These are phyloP conservation scores for Petrea volubilis DNA, from an alignment of 257 asterid genomes.

Conservation along the genomic window DNA sequence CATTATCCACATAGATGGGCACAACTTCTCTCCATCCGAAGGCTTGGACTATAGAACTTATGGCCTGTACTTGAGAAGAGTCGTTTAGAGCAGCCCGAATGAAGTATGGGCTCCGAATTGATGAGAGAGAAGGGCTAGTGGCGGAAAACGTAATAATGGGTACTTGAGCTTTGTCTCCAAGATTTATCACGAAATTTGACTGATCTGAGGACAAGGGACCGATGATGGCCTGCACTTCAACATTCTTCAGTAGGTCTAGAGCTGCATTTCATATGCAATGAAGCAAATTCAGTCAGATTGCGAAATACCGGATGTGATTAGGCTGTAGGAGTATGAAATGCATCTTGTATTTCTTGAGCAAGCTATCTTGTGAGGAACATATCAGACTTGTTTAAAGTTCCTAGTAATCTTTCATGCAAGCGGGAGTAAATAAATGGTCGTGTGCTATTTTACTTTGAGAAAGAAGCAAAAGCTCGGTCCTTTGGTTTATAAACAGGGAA, in stretches of 20 bases:
- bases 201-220: slow-evolving; percentile 58
- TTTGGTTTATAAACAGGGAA: too few species aligned
- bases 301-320: too few species aligned
- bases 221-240: slow-evolving; percentile 60
- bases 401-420: too few species aligned
- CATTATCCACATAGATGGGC: slow-evolving; percentile 46
- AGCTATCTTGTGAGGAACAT: too few species aligned
- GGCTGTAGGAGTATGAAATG: too few species aligned
- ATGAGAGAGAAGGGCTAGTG: slow-evolving; percentile 50
- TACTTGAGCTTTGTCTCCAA: slow-evolving; percentile 54
- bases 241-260: slow-evolving; percentile 51
- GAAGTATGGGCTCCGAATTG: slow-evolving; percentile 42
- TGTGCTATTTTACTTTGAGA: too few species aligned
- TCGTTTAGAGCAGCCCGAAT: slow-evolving; percentile 44
- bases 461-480: too few species aligned
- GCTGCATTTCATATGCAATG: slow-evolving; percentile 41
- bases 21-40: slow-evolving; percentile 58
- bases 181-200: slow-evolving; percentile 46
- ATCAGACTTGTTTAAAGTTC: too few species aligned
- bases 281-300: not conserved
- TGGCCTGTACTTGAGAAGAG: slow-evolving; percentile 49
- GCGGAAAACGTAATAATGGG: slow-evolving; percentile 64
- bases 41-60: slow-evolving; percentile 40
- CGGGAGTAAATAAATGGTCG: too few species aligned
- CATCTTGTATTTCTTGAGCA: too few species aligned